Conservation (phyloP, 306 rosid species). For the Ceratonia siliqua region DNA sequence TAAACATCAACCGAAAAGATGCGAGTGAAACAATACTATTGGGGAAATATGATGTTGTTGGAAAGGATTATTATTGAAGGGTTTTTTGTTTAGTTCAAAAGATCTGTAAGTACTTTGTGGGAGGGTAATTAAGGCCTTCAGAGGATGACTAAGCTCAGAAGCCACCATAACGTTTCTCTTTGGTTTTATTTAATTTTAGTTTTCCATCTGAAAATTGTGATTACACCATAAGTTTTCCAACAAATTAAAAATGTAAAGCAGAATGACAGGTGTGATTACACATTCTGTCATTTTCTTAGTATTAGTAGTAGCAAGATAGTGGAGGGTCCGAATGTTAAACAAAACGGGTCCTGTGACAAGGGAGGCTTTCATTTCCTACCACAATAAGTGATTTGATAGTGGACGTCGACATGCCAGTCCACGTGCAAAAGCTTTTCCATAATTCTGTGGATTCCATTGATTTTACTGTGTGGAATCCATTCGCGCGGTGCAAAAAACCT, state of each 20-base stretch:
- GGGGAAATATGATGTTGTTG: not conserved
- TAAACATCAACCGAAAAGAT: not conserved
- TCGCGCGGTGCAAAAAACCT: not conserved
- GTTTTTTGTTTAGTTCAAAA: not conserved
- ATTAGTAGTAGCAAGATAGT: not conserved
- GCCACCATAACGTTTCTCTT: no score
- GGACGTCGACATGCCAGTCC: not conserved
- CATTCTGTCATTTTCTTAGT: not conserved
- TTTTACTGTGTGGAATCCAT: not conserved
- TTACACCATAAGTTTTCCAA: no score
- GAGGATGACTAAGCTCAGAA: conserved; percentile 28
- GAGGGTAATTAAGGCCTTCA: conserved; percentile 46
- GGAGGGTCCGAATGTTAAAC: not conserved
- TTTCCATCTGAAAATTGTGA: no score
- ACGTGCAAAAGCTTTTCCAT: not conserved
- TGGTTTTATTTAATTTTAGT: no score
- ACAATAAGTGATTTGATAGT: conserved; percentile 2
- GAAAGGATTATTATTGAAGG: not conserved
- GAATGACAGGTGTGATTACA: not conserved
- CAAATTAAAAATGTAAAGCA: not conserved
- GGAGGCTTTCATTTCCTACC: not conserved
- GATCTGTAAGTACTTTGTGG: no score
- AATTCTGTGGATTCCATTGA: not conserved
- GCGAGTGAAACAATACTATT: no score
- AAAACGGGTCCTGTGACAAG: not conserved